These are phyloP conservation scores for Cystobasidiaceae sp. DNA, from an alignment of 1,284 basidiomycete genomes.

Conservation along the genomic window DNA sequence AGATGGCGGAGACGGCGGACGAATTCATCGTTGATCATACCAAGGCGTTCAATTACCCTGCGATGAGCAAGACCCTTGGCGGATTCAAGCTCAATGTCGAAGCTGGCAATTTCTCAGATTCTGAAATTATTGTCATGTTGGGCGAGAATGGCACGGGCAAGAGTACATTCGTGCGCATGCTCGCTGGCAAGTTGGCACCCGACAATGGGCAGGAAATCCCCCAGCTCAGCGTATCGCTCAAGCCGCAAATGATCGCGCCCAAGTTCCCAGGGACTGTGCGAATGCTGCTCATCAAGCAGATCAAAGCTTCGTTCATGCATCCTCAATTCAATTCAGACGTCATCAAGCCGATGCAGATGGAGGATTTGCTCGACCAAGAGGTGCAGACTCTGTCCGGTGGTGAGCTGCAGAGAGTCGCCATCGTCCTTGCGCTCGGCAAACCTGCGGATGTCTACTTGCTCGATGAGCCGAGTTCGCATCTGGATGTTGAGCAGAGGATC, in stretches of 20 bases:
- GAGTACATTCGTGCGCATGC: slow-evolving; percentile 88
- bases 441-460: slow-evolving; percentile 79
- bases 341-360: slow-evolving; percentile 86
- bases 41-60: slow-evolving; percentile 77
- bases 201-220: slow-evolving; percentile 76
- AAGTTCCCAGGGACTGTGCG: slow-evolving; percentile 91
- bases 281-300: slow-evolving; percentile 85
- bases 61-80: slow-evolving; percentile 93
- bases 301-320: slow-evolving; percentile 87
- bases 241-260: slow-evolving; percentile 92
- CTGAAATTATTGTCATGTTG: slow-evolving; percentile 94
- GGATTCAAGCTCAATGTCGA: slow-evolving; percentile 87
- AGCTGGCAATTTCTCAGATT: slow-evolving; percentile 81
- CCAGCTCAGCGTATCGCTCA: slow-evolving; percentile 76
- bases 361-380: slow-evolving; percentile 89
- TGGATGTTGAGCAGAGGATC: slow-evolving; percentile 98
- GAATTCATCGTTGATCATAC: slow-evolving; percentile 77
- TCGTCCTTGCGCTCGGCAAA: slow-evolving; percentile 68
- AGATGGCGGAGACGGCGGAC: slow-evolving; percentile 90
- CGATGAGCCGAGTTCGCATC: slow-evolving; percentile 65
- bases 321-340: slow-evolving; percentile 96
- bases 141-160: slow-evolving; percentile 98
- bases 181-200: slow-evolving; percentile 77
- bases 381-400: slow-evolving; percentile 94
- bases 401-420: slow-evolving; percentile 92